Conservation (phyloP, 345 rosid species). For the Schrenkiella parvula region DNA sequence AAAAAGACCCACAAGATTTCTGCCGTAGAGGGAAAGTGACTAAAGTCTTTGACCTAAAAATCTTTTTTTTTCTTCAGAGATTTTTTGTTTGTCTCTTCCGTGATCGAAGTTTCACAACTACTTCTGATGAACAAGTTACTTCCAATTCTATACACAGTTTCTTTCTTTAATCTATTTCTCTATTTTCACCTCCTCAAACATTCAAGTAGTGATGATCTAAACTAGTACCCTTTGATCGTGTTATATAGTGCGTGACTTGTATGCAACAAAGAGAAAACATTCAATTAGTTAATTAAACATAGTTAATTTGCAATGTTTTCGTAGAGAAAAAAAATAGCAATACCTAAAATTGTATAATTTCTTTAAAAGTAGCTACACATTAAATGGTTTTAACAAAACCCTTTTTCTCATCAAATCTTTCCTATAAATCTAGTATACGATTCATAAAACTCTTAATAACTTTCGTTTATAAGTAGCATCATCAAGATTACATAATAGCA, state of each 20-base stretch:
- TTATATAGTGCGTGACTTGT: too few relatives aligned
- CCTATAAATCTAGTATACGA: not conserved
- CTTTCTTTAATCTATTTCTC: not conserved
- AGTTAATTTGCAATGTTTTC: too few relatives aligned
- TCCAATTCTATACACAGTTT: not conserved
- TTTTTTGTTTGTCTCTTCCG: conserved; percentile 29
- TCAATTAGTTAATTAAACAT: too few relatives aligned
- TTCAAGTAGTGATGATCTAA: not conserved
- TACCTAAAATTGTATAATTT: too few relatives aligned
- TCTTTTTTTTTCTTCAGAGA: not conserved
- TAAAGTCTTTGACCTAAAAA: conserved; percentile 23
- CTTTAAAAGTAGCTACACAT: too few relatives aligned
- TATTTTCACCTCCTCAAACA: not conserved
- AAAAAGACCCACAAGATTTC: conserved; percentile 29
- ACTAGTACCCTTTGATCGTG: too few relatives aligned
- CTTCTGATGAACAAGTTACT: conserved; percentile 18
- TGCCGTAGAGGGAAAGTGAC: conserved; percentile 31
- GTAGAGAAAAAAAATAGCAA: too few relatives aligned
- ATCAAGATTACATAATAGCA: too few relatives aligned
- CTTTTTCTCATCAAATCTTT: too few relatives aligned
- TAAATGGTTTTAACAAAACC: too few relatives aligned
- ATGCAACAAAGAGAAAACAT: too few relatives aligned
- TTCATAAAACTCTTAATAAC: too few relatives aligned
- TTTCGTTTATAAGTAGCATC: not conserved
- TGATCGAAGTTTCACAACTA: conserved; percentile 25